These are phyloP conservation scores for Akanthomyces dipterigenus DNA, from an alignment of 2,329 filamentous ascomycete genomes.

Conservation along the genomic window DNA sequence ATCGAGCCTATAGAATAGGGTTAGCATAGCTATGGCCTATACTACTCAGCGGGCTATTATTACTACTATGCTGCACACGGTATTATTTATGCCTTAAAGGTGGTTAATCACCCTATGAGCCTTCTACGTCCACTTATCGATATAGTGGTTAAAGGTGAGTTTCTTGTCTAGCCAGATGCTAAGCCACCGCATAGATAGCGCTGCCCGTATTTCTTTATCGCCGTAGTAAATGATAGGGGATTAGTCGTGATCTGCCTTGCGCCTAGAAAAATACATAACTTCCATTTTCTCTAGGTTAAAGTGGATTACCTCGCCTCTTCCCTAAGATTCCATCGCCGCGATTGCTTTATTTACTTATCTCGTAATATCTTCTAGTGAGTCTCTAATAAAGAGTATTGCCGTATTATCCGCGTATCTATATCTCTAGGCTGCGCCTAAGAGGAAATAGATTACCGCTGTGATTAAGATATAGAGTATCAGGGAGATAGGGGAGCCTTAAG, in stretches of 20 bases:
- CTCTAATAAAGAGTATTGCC: not conserved
- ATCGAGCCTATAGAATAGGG: not conserved
- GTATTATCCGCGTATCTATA: constrained; percentile 9
- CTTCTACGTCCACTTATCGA: not conserved
- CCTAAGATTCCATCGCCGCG: not conserved
- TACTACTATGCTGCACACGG: no score
- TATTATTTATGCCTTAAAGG: no score
- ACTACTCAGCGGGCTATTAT: not conserved
- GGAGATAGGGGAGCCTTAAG: constrained; percentile 10
- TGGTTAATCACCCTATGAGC: not conserved
- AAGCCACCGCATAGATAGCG: not conserved
- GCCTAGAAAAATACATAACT: no score
- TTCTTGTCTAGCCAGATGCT: constrained; percentile 1
- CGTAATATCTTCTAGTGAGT: not conserved
- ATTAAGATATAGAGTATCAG: constrained; percentile 6
- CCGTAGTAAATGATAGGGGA: not conserved
- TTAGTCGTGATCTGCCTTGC: not conserved
- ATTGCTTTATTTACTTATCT: not conserved
- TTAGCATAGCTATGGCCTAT: not conserved
- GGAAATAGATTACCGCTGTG: constrained; percentile 2
- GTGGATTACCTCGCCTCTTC: not conserved
- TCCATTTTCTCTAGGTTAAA: no score
- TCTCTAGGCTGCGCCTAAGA: not conserved
- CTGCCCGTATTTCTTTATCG: not conserved
- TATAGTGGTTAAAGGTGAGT: constrained; percentile 4